Evolutionary conservation across 1,284 basidiomycete genomes (phyloP).

Genomic region (Anthracocystis setariae): DNA sequence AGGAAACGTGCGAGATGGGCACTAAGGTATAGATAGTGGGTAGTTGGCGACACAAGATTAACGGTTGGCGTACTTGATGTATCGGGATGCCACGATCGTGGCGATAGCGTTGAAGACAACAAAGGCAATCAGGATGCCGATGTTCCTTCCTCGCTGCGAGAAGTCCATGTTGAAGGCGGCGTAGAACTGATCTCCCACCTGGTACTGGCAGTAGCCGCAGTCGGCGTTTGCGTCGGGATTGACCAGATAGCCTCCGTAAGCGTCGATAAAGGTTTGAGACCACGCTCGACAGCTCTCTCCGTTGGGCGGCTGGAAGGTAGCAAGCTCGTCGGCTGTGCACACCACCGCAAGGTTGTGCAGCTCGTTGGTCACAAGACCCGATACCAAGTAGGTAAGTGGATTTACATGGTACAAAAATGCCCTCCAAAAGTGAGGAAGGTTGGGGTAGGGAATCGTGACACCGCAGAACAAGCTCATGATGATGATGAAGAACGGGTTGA

Average conservation of each 20-base stretch:
- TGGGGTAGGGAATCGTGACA: constrained; percentile 76
- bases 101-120: constrained; percentile 36
- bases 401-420: constrained; percentile 26
- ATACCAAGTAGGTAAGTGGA: constrained; percentile 33
- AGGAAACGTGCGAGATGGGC: too few species aligned
- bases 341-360: constrained; percentile 78
- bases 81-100: constrained; percentile 36
- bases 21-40: too few species aligned
- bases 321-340: constrained; percentile 76
- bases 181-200: constrained; percentile 77
- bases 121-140: constrained; percentile 39
- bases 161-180: constrained; percentile 76
- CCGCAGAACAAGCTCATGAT: constrained; percentile 72
- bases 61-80: constrained; percentile 49
- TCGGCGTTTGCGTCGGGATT: constrained; percentile 74
- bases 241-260: constrained; percentile 80
- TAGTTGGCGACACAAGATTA: too few species aligned
- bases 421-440: constrained; percentile 28
- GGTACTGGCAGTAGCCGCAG: constrained; percentile 80
- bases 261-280: constrained; percentile 67
- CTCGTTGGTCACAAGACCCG: constrained; percentile 77
- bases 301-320: constrained; percentile 75
- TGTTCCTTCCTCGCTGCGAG: constrained; percentile 38
- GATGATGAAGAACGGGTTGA: constrained; percentile 73
- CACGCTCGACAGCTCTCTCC: constrained; percentile 78